Evolutionary conservation across 345 rosid species (phyloP).

Genomic region (Acer yangbiense): DNA sequence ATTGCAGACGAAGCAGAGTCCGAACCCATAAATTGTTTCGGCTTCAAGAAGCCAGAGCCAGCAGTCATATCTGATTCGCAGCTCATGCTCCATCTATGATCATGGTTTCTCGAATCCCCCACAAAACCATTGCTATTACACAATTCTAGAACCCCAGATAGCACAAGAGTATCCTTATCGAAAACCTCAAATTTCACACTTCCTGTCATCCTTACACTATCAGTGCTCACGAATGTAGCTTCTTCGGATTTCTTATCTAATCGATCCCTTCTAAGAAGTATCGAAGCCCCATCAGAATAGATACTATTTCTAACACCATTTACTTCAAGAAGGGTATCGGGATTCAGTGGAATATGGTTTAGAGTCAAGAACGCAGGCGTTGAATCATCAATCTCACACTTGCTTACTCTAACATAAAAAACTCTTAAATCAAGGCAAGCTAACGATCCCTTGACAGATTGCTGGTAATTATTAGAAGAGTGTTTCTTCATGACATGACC

Average conservation of each 20-base stretch:
- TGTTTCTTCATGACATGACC: conserved; percentile 41
- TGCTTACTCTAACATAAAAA: conserved; percentile 79
- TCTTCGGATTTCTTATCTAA: conserved; percentile 74
- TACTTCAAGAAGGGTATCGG: conserved; percentile 69
- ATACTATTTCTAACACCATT: conserved; percentile 66
- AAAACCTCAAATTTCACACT: conserved; percentile 76
- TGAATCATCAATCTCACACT: conserved; percentile 60
- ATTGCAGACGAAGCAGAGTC: conserved; percentile 54
- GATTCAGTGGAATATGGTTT: conserved; percentile 73
- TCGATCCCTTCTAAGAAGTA: conserved; percentile 78
- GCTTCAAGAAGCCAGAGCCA: conserved; percentile 57
- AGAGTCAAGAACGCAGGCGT: conserved; percentile 64
- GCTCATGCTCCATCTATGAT: conserved; percentile 66
- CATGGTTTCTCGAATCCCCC: conserved; percentile 43
- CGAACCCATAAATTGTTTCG: conserved; percentile 46
- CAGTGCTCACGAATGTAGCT: conserved; percentile 83
- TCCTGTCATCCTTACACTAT: conserved; percentile 69
- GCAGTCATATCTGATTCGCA: conserved; percentile 54
- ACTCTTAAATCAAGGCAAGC: conserved; percentile 83
- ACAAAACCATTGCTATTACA: conserved; percentile 42
- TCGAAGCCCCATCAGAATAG: conserved; percentile 57
- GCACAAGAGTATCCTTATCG: conserved; percentile 53
- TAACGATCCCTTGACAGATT: conserved; percentile 36
- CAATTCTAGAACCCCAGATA: conserved; percentile 69
- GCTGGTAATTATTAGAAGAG: conserved; percentile 29